phyloP scores from a whole-genome alignment of 441 rosid genomes.

The Populus hybrid region DNA sequence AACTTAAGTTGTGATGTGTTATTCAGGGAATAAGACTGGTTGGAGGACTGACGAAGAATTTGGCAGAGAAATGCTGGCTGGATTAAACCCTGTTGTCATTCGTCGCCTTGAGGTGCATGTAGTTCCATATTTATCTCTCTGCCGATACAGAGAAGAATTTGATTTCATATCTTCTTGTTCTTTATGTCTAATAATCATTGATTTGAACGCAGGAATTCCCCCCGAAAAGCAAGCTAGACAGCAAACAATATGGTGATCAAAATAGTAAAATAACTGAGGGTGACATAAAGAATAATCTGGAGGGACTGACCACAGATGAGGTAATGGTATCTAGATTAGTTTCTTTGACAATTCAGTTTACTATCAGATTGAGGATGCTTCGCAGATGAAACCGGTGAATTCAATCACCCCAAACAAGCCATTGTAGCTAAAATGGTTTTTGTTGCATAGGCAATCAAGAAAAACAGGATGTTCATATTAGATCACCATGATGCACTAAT shows the following conservation, averaged over 20 bases:
- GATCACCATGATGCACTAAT: slow-evolving; percentile 66
- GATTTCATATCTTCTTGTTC: not conserved
- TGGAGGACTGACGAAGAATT: not conserved
- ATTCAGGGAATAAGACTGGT: not conserved
- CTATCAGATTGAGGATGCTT: not conserved
- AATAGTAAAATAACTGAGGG: not conserved
- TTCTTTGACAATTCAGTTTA: not conserved
- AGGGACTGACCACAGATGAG: not conserved
- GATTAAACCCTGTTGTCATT: not conserved
- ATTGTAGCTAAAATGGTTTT: not conserved
- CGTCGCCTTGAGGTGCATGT: not conserved
- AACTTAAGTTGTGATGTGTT: not conserved
- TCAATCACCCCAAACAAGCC: not conserved
- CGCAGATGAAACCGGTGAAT: not conserved
- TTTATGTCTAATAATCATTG: not conserved
- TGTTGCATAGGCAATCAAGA: slow-evolving; percentile 40
- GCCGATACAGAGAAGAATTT: not conserved
- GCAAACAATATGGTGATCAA: not conserved
- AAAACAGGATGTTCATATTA: slow-evolving; percentile 49
- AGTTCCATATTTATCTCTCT: not conserved
- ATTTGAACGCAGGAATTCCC: not conserved
- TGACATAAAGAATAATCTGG: not conserved
- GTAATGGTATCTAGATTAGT: not conserved
- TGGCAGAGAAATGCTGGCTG: not conserved
- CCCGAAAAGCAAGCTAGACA: not conserved